These are phyloP conservation scores for Astragalus membranaceus DNA, from an alignment of 306 rosid species.

Conservation along the genomic window DNA sequence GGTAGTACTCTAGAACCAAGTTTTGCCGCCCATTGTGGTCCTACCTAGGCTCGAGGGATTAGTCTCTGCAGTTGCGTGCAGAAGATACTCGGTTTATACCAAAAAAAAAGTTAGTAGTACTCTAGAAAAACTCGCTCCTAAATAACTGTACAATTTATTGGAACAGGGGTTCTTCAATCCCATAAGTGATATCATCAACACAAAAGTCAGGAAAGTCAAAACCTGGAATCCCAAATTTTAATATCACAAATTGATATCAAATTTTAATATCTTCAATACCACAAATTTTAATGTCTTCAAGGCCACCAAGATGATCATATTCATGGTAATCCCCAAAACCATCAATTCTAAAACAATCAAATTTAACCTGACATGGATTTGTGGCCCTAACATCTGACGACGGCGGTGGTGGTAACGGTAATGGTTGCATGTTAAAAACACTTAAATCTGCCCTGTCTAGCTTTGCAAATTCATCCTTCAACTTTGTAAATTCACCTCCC, in stretches of 20 bases:
- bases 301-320: conserved; percentile 20
- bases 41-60: too few species aligned
- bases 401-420: neutral
- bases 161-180: neutral
- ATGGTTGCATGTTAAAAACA: neutral
- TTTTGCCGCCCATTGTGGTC: too few species aligned
- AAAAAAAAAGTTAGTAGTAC: too few species aligned
- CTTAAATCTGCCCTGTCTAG: conserved; percentile 43
- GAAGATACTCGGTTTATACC: too few species aligned
- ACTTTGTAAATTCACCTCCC: too few species aligned
- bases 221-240: conserved; percentile 46
- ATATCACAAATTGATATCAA: too few species aligned
- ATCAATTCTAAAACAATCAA: conserved; percentile 24
- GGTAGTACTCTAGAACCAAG: too few species aligned
- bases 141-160: too few species aligned
- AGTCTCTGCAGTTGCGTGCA: too few species aligned
- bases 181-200: neutral
- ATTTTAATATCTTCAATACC: conserved; percentile 45
- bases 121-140: too few species aligned
- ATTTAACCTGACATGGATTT: neutral
- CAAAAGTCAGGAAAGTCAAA: neutral
- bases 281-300: conserved; percentile 38
- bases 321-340: conserved; percentile 21
- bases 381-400: neutral
- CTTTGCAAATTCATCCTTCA: conserved; percentile 9